Evolutionary conservation across 1,284 basidiomycete species (phyloP), one percentile per base, ranked within the genome.

Genomic region (Melampsora americana): DNA sequence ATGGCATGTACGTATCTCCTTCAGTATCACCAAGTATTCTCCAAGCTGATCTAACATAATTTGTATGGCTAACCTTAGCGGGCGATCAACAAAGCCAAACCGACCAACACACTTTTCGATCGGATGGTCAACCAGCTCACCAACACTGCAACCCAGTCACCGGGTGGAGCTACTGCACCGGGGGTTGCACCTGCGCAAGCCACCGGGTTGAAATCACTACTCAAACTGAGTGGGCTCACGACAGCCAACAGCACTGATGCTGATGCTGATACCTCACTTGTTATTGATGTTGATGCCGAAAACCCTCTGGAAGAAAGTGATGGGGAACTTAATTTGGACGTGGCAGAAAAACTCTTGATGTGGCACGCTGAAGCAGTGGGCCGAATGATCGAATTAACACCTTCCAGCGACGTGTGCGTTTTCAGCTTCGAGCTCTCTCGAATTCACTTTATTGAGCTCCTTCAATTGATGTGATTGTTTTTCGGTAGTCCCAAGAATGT

Each of bases 361-460:
- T 96, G 94, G 93, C 95, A 98, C 83, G 94, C 95, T 1, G 95
- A 97, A 82, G 91, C 93, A 1, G 89, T 95, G 44, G 94, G 95
- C 4, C 86, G 95, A 78, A 93, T 92, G 79, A 91, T 95, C 9
- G 94, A 96, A 83, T 85, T 98, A 35, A 93, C 89, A 80, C 84
- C 89, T 3, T 81, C 87, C 1, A 88, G 87, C 65, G 95, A 98
- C 80, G 89, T 95, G 92, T 95, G 80, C 84, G 91, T 85, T 0
- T 66, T 16, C 4, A 23, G 28, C 50, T 46, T 28, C 60, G 42
- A 39, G 39, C 23, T 53, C 35, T n/a, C 2, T 46, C 61, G 30
- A 28, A 53, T 69, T 16, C 53, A 56, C 61, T 59, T 42, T 61
- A 12, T 32, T 26, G 28, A 12, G 28, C 61, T n/a, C 2, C 46